phyloP scores from a whole-genome alignment of 1,139 yeast genomes.

The Meyerozyma sp. region DNA sequence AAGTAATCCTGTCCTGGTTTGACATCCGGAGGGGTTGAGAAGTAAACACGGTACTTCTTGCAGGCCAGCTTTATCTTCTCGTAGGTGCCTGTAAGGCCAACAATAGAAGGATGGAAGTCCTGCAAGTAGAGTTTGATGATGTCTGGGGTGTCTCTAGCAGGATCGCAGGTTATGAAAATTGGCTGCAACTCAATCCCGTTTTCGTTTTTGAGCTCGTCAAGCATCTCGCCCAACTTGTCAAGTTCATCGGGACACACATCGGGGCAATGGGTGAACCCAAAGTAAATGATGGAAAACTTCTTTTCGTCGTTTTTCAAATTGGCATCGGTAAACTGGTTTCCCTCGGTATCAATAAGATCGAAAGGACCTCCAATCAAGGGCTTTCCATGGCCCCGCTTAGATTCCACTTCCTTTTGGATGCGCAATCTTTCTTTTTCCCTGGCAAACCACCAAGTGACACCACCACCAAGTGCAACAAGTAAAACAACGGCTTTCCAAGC shows the following conservation, averaged over 20 bases:
- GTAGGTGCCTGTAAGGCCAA: slow-evolving; percentile 89
- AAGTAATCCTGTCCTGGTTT: slow-evolving; percentile 94
- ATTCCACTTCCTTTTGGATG: slow-evolving; percentile 73
- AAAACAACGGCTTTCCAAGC: slow-evolving; percentile 83
- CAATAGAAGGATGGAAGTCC: slow-evolving; percentile 84
- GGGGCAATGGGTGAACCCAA: slow-evolving; percentile 96
- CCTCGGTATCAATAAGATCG: slow-evolving; percentile 62
- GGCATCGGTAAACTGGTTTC: slow-evolving; percentile 67
- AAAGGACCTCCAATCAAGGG: slow-evolving; percentile 94
- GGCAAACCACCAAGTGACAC: slow-evolving; percentile 62
- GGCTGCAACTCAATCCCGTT: slow-evolving; percentile 68
- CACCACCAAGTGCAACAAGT: slow-evolving; percentile 64
- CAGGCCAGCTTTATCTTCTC: slow-evolving; percentile 80
- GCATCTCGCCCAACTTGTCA: slow-evolving; percentile 80
- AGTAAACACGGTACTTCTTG: slow-evolving; percentile 86
- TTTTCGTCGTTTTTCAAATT: slow-evolving; percentile 56
- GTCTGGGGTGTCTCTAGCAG: slow-evolving; percentile 86
- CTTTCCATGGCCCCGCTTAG: slow-evolving; percentile 82
- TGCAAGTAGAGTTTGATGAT: slow-evolving; percentile 69
- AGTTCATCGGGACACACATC: slow-evolving; percentile 97
- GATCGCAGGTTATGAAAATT: slow-evolving; percentile 91
- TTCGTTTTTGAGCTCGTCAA: slow-evolving; percentile 51
- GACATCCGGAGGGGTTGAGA: slow-evolving; percentile 89
- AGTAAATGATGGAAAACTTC: slow-evolving; percentile 75
- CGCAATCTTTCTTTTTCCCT: slow-evolving; percentile 70